These are phyloP conservation scores for Rhododendron williamsianum DNA, from an alignment of 148 eudicot species.

Conservation along the genomic window DNA sequence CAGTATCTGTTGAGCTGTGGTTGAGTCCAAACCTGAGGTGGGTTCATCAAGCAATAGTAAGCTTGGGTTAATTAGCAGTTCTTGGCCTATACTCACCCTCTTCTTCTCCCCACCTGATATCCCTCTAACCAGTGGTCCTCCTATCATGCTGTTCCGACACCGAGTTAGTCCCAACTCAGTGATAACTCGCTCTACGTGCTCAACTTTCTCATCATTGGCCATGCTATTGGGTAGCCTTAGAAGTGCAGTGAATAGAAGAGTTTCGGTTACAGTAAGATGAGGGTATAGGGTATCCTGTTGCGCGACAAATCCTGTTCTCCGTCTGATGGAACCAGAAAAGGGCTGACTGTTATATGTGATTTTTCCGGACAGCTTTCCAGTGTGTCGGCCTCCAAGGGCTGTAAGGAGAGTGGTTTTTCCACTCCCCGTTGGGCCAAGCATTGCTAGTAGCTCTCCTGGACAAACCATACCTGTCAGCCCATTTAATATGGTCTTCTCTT, in stretches of 20 bases:
- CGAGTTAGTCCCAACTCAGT: constrained; percentile 56
- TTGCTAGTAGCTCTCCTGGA: constrained; percentile 89
- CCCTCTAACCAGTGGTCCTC: constrained; percentile 85
- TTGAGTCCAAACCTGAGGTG: constrained; percentile 94
- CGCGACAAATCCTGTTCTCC: constrained; percentile 76
- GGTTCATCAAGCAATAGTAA: constrained; percentile 86
- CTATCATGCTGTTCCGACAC: constrained; percentile 73
- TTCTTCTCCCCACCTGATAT: constrained; percentile 96
- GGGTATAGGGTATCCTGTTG: constrained; percentile 85
- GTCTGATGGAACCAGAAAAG: constrained; percentile 57
- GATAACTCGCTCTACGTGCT: constrained; percentile 66
- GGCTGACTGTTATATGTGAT: constrained; percentile 73
- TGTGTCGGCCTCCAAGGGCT: constrained; percentile 84
- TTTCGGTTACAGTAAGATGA: constrained; percentile 81
- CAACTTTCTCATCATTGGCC: constrained; percentile 40
- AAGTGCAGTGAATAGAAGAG: constrained; percentile 83
- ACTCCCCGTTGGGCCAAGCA: constrained; percentile 97
- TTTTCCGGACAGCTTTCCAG: constrained; percentile 62
- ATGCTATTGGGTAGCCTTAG: constrained; percentile 66
- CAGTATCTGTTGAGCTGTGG: constrained; percentile 80
- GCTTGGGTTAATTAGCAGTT: constrained; percentile 90
- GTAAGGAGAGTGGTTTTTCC: constrained; percentile 97
- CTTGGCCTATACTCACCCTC: constrained; percentile 94
- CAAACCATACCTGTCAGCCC: constrained; percentile 75
- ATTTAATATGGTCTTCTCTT: constrained; percentile 73